These are phyloP conservation scores for Thelonectria blattea DNA, from an alignment of 2,329 filamentous ascomycete species.

Conservation along the genomic window DNA sequence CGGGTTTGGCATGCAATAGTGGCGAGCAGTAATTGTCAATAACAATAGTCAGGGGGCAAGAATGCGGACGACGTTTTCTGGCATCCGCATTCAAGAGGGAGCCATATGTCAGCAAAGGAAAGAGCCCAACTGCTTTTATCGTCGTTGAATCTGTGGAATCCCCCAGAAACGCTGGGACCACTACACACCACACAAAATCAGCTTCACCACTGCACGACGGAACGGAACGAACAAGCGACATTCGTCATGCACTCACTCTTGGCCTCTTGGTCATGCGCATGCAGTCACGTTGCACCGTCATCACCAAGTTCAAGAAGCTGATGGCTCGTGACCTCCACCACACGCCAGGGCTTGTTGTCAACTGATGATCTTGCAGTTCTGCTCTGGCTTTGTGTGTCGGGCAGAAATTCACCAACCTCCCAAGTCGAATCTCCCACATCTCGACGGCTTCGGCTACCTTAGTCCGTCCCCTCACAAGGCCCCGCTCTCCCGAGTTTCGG, in stretches of 20 bases:
- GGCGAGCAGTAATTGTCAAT: not conserved
- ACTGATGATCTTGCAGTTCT: not conserved
- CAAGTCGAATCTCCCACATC: not conserved
- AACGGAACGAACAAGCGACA: no score
- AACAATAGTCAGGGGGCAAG: not conserved
- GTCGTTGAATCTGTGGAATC: not conserved
- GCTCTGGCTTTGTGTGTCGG: not conserved
- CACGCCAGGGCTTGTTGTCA: slow-evolving; percentile 1
- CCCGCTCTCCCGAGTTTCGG: not conserved
- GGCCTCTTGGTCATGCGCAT: slow-evolving; percentile 13
- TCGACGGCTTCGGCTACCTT: not conserved
- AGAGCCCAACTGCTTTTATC: not conserved
- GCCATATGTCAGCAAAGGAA: not conserved
- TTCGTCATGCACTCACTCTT: no score
- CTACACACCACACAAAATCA: not conserved
- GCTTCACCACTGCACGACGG: not conserved
- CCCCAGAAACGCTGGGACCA: not conserved
- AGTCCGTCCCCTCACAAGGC: not conserved
- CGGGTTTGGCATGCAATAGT: not conserved
- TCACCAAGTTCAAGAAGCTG: not conserved
- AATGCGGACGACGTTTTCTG: not conserved
- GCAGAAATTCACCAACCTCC: not conserved
- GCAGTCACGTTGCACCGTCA: slow-evolving; percentile 18
- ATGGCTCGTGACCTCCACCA: slow-evolving; percentile 12
- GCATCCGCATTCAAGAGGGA: not conserved